Evolutionary conservation across 2,329 filamentous ascomycete genomes (phyloP), one percentile per base, ranked within the genome.

Genomic region (Hypocreales sp.): DNA sequence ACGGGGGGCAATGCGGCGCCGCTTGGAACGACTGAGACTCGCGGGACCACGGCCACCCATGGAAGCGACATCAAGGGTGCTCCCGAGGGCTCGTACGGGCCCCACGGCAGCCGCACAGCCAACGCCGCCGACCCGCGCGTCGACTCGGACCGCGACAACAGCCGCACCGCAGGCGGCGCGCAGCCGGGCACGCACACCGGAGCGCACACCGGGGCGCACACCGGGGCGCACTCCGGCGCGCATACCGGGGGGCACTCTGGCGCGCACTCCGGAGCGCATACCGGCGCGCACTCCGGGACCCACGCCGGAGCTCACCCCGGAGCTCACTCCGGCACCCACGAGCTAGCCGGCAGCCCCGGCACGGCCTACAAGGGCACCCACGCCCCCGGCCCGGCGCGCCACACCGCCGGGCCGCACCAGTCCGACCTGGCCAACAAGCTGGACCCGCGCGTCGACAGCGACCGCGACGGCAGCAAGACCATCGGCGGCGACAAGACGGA

Each of bases 391-490:
- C 44, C 47, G n/a, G 46, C 48, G 5, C 38, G 45, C 30, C 43
- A 44, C 37, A 52, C 50, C 1, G 46, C 51, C 12, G 51, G 51
- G 7, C 50, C 50, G 23, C 67, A 72, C 52, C 61, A 60, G 48
- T 56, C 47, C 19, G 60, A 70, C 39, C 31, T 60, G 20, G 4
- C 60, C 37, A 72, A 72, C 57, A 70, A 69, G 53, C 20, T 54
- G 3, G 66, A 71, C 30, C 65, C 66, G 4, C 51, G 60, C 15
- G 62, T 72, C 25, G 67, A 72, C 46, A 62, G 58, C 8, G 53
- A 72, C 37, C 56, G 62, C 3, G 65, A 72, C 42, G 60, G 61
- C 25, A 60, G 54, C 43, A 60, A 59, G 50, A 72, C 68, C 0
- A 13, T 62, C 5, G 68, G 67, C 18, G 56, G 62, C 25, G 56